phyloP scores from a whole-genome alignment of 768 basidiomycete species.

The Trametes cinnabarina region DNA sequence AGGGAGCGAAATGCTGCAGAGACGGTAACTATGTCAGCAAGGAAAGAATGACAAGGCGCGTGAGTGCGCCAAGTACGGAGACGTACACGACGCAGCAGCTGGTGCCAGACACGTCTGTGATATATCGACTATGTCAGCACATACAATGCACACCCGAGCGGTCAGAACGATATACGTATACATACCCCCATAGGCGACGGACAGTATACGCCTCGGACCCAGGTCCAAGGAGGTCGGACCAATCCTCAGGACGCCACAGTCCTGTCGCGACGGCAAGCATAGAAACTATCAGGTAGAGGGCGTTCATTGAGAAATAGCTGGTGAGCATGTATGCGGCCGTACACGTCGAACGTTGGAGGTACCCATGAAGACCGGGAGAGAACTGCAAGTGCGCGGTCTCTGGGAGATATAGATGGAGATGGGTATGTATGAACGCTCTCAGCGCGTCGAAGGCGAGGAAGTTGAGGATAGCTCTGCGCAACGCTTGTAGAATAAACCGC shows the following conservation, averaged over 20 bases:
- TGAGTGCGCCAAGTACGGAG: too few relatives aligned
- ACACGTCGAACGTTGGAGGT: not conserved
- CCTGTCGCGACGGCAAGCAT: slow-evolving; percentile 10
- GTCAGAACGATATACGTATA: too few relatives aligned
- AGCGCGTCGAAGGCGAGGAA: too few relatives aligned
- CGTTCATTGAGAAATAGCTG: slow-evolving; percentile 12
- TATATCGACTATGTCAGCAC: not conserved
- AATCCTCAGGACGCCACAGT: slow-evolving; percentile 5
- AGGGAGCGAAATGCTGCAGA: slow-evolving; percentile 10
- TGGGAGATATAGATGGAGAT: slow-evolving; percentile 3
- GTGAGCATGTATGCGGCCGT: not conserved
- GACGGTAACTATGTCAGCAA: not conserved
- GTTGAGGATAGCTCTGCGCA: too few relatives aligned
- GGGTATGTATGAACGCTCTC: too few relatives aligned
- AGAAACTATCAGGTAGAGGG: slow-evolving; percentile 3
- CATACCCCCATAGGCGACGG: slow-evolving; percentile 24
- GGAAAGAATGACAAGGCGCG: not conserved
- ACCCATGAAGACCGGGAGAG: not conserved
- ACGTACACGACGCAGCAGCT: slow-evolving; percentile 21
- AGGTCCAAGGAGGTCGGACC: slow-evolving; percentile 20
- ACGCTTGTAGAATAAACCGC: too few relatives aligned
- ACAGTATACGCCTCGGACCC: slow-evolving; percentile 23
- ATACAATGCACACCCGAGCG: too few relatives aligned
- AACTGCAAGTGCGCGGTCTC: not conserved
- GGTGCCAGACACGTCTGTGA: slow-evolving; percentile 21